Percentiles rank a stretch among this genome's conserved stretches.
phyloP scores from a whole-genome alignment of 2,329 filamentous ascomycete genomes.

The Ceratocystiopsis sp. region DNA sequence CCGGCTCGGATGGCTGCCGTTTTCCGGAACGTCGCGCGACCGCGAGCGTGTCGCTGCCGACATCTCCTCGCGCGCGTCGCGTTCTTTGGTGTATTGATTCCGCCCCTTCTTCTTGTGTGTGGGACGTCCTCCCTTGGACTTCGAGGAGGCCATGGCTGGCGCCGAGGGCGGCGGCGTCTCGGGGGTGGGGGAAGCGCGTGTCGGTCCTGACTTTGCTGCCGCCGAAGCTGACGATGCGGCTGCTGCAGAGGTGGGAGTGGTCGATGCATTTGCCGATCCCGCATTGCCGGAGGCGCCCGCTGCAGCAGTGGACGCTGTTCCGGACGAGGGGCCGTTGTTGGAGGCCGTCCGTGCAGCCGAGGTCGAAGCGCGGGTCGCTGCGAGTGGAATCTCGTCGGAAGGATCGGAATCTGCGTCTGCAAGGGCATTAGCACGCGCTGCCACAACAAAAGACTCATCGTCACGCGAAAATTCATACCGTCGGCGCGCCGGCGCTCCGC shows the following conservation, averaged over 20 bases:
- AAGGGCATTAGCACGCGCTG: too few relatives aligned
- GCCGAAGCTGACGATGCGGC: constrained; percentile 7
- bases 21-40: constrained; percentile 32
- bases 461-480: constrained; percentile 39
- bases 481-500: constrained; percentile 68
- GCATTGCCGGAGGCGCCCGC: constrained; percentile 17
- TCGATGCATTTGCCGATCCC: background rate
- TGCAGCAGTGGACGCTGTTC: too few relatives aligned
- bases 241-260: constrained; percentile 4
- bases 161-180: constrained; percentile 28
- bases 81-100: constrained; percentile 71
- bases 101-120: constrained; percentile 52
- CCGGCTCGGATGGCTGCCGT: constrained; percentile 15
- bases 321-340: too few relatives aligned
- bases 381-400: constrained; percentile 47
- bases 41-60: constrained; percentile 36
- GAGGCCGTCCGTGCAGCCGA: too few relatives aligned
- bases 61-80: constrained; percentile 39
- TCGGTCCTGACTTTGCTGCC: background rate
- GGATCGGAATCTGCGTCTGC: constrained; percentile 48
- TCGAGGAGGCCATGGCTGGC: constrained; percentile 30
- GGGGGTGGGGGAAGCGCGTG: constrained; percentile 13
- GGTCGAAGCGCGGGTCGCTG: constrained; percentile 12
- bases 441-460: background rate
- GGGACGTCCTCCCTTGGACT: constrained; percentile 43